These are phyloP conservation scores for Globisporangium orthogonon DNA, from an alignment of 352 stramenopile species.

Conservation along the genomic window DNA sequence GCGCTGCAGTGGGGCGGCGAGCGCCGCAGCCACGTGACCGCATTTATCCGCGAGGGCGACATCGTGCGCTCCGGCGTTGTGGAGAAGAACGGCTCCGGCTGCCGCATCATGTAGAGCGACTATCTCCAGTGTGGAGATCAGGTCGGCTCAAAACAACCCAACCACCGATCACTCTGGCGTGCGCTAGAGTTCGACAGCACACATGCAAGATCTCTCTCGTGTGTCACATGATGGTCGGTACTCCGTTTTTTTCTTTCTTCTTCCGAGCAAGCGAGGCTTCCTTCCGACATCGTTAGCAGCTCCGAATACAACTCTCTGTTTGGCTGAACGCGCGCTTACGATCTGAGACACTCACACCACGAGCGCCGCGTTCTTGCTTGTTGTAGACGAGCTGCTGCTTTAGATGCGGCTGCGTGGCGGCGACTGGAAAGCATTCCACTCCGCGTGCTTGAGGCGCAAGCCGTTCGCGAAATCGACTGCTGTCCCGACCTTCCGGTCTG, in stretches of 20 bases:
- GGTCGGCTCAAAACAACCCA: too few relatives aligned
- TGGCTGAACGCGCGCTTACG: neutral
- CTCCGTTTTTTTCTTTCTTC: too few relatives aligned
- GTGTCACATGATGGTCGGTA: too few relatives aligned
- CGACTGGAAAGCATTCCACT: conserved; percentile 36
- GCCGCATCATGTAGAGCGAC: conserved; percentile 57
- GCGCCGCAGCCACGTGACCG: conserved; percentile 45
- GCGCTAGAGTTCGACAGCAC: too few relatives aligned
- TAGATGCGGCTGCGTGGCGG: neutral
- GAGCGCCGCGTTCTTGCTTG: too few relatives aligned
- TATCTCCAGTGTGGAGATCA: neutral
- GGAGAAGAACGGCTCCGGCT: conserved; percentile 56
- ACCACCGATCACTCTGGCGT: too few relatives aligned
- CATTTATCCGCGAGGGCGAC: conserved; percentile 49
- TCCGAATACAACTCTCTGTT: conserved; percentile 1
- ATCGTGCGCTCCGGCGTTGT: conserved; percentile 47
- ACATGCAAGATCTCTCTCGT: too few relatives aligned
- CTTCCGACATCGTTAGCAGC: too few relatives aligned
- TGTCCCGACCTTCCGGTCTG: conserved; percentile 49
- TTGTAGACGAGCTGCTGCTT: neutral
- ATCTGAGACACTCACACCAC: too few relatives aligned
- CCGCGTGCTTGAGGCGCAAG: conserved; percentile 59
- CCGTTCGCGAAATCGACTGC: conserved; percentile 81
- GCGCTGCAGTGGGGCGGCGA: conserved; percentile 56
- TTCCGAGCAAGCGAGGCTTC: too few relatives aligned